Base-by-base conservation (phyloP, 192 early-diverging fungal species). In the Jimgerdemannia flammicorona region DNA sequence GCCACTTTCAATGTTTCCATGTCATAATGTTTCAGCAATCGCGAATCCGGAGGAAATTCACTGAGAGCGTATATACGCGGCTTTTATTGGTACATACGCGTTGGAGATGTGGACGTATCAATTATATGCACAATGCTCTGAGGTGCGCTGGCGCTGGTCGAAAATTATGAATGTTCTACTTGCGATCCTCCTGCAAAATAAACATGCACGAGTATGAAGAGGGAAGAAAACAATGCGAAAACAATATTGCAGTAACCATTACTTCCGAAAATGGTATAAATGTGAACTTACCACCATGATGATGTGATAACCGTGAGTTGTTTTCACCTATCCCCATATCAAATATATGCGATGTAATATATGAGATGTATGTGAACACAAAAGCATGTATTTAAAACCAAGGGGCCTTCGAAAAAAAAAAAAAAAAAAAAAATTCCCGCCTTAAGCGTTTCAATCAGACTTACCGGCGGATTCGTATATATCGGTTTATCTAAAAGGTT, bases 301-400 rank as follows among this genome's bases (percentile, higher is more conserved):
- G 70, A 95, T 90, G 75, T 95, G 94, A 83, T 94, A 95, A 6
- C 94, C 94, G 75, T 87, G 86, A 63, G 83, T 79, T 49, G 91
- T 93, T 78, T 91, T 93, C 71, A 92, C 80, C 44, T 71, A 39
- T 19, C 29, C 29, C 29, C 29, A 29, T 29, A 29, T 29, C 29
- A 29, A 29, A 29, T 1, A 29, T 29, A 29, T 29, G 29, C 29
- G 29, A 29, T 29, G 29, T 29, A 29, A 29, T 29, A 29, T 29
- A 29, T 29, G 29, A 29, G 29, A 29, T 29, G 29, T 29, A 29
- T 29, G 29, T 29, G 29, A 29, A 29, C 1, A 29, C 29, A 29
- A 29, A 29, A 29, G 29, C 29, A 29, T 29, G 29, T 29, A 0
- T 29, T 29, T 29, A 29, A 29, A 29, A 29, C 29, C 29, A 29